A percentile compares a stretch with the other conserved stretches of the same genome.
These are phyloP conservation scores for Nigrospora osmanthi DNA, from an alignment of 2,329 filamentous ascomycete genomes.

Conservation along the genomic window DNA sequence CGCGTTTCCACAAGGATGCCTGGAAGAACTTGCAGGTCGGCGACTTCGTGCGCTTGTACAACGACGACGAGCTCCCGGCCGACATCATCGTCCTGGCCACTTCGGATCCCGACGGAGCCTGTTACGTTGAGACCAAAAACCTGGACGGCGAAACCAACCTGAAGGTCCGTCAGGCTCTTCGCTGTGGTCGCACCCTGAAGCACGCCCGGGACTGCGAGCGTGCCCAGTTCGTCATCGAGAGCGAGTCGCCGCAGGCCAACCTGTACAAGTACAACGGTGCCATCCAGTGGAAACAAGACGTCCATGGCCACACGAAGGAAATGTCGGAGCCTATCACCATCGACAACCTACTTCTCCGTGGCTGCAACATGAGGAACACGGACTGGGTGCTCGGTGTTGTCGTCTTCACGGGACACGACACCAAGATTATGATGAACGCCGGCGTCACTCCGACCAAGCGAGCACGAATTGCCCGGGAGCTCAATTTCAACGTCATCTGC, in stretches of 20 bases:
- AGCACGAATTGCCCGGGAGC: constrained; percentile 79
- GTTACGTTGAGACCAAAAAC: constrained; percentile 97
- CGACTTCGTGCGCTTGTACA: constrained; percentile 94
- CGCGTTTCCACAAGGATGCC: constrained; percentile 82
- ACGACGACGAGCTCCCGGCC: constrained; percentile 89
- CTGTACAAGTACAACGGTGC: constrained; percentile 92
- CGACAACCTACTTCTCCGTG: constrained; percentile 89
- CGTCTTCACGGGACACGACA: constrained; percentile 89
- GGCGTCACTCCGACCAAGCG: constrained; percentile 93
- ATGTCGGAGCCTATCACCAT: constrained; percentile 93
- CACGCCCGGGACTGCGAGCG: constrained; percentile 91
- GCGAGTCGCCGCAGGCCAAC: constrained; percentile 85
- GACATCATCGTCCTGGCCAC: constrained; percentile 90
- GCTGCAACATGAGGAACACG: constrained; percentile 88
- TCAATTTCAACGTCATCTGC: constrained; percentile 96
- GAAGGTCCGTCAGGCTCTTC: constrained; percentile 86
- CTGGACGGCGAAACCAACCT: constrained; percentile 96
- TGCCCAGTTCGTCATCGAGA: constrained; percentile 80
- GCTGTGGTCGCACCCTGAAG: constrained; percentile 73
- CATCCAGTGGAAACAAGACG: constrained; percentile 75
- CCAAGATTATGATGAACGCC: constrained; percentile 99
- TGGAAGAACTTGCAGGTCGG: constrained; percentile 97
- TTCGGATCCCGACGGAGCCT: constrained; percentile 87
- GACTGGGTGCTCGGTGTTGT: constrained; percentile 94
- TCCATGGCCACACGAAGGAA: constrained; percentile 55